A percentile compares a stretch with the other conserved stretches of the same genome.
Evolutionary conservation across 2,329 filamentous ascomycete genomes (phyloP).

Genomic region (Clonostachys solani): DNA sequence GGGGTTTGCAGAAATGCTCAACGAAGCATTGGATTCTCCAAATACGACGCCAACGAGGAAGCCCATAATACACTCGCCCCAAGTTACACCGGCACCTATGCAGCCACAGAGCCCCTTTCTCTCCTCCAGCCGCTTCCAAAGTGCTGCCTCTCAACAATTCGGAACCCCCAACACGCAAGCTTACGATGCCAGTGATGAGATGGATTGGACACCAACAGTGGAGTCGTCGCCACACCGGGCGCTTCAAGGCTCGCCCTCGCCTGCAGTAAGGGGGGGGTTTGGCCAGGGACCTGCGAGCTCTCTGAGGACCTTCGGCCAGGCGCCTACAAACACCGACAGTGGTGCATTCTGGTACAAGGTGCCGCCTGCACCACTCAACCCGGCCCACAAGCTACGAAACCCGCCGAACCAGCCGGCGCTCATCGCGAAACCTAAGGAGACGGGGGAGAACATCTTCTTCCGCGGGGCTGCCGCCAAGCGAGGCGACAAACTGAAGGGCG

Average conservation of each 20-base stretch:
- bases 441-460: slow-evolving; percentile 40
- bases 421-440: slow-evolving; percentile 33
- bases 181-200: slow-evolving; percentile 44
- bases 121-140: no score
- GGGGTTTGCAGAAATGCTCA: slow-evolving; percentile 1
- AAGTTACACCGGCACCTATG: no score
- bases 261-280: background rate
- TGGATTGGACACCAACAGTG: slow-evolving; percentile 70
- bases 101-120: no score
- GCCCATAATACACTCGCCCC: no score
- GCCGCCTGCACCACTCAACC: slow-evolving; percentile 64
- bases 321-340: slow-evolving; percentile 34
- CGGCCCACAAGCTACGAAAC: slow-evolving; percentile 58
- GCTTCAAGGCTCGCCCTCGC: slow-evolving; percentile 37
- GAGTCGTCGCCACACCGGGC: slow-evolving; percentile 1
- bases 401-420: slow-evolving; percentile 53
- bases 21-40: background rate
- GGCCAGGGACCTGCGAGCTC: no score
- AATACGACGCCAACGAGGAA: no score
- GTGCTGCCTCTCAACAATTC: background rate
- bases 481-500: slow-evolving; percentile 4
- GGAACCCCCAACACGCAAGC: slow-evolving; percentile 7
- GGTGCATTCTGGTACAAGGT: slow-evolving; percentile 67
- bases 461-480: slow-evolving; percentile 5
- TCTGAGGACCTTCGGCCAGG: slow-evolving; percentile 33